Evolutionary conservation across 1,284 basidiomycete species (phyloP).

Genomic region (Ceratobasidium theobromae): DNA sequence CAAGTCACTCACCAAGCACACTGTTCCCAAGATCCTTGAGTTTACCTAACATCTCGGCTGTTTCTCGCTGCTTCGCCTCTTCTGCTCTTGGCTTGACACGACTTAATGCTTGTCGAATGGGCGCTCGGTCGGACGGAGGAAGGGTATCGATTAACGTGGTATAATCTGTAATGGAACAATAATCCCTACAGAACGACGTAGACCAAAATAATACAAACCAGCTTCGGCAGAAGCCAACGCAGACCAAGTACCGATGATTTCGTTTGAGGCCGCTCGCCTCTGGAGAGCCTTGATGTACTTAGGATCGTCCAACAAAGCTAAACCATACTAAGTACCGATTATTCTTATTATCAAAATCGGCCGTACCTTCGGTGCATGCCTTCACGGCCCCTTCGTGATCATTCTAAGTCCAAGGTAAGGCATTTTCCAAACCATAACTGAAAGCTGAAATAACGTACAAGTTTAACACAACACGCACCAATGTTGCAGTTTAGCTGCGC

Average conservation of each 20-base stretch:
- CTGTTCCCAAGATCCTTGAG: constrained; percentile 91
- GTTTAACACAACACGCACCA: constrained; percentile 73
- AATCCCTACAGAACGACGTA: neutral
- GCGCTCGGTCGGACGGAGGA: constrained; percentile 54
- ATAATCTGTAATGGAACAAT: constrained; percentile 62
- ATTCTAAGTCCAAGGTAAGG: constrained; percentile 50
- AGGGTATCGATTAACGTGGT: constrained; percentile 64
- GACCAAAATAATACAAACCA: constrained; percentile 56
- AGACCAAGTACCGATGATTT: constrained; percentile 77
- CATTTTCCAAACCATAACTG: neutral
- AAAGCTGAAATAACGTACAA: constrained; percentile 51
- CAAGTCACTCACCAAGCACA: constrained; percentile 68
- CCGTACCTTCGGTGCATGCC: constrained; percentile 70
- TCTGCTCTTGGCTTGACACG: constrained; percentile 67
- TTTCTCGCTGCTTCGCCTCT: constrained; percentile 81
- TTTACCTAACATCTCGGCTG: constrained; percentile 89
- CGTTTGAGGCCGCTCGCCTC: constrained; percentile 82
- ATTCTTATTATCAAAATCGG: constrained; percentile 11
- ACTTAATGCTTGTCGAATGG: constrained; percentile 54
- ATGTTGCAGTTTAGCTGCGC: constrained; percentile 77
- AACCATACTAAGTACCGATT: constrained; percentile 26
- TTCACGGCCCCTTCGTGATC: constrained; percentile 74
- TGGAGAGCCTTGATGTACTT: constrained; percentile 86
- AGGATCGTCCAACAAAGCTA: constrained; percentile 84
- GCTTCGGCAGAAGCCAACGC: constrained; percentile 80